Conservation (phyloP, 2,329 filamentous ascomycete species). For the Penicillium frequentans region DNA sequence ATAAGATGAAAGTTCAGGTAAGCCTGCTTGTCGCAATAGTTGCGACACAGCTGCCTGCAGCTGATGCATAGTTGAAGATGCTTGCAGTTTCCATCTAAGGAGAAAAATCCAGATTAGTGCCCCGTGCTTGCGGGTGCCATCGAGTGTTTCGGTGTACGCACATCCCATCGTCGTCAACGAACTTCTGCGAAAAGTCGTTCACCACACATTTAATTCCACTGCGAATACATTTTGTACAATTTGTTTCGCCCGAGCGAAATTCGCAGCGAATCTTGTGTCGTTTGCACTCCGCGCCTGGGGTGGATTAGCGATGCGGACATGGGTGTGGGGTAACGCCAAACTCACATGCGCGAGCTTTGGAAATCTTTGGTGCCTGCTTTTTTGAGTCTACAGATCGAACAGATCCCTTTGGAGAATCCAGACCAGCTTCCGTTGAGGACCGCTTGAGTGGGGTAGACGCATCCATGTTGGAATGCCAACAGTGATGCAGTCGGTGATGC, state of each 20-base stretch:
- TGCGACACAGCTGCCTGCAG: conserved; percentile 48
- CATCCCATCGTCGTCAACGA: conserved; percentile 55
- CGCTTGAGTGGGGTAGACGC: conserved; percentile 34
- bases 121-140: neutral
- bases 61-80: conserved; percentile 42
- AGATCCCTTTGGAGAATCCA: conserved; percentile 31
- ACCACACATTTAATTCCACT: conserved; percentile 54
- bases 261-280: conserved; percentile 58
- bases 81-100: conserved; percentile 47
- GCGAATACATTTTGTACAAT: conserved; percentile 52
- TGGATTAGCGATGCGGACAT: neutral
- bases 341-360: conserved; percentile 45
- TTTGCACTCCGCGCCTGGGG: conserved; percentile 51
- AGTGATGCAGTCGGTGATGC: conserved; percentile 19
- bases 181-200: conserved; percentile 57
- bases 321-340: conserved; percentile 12
- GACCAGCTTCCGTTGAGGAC: conserved; percentile 36
- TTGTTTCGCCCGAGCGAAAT: conserved; percentile 47
- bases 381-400: conserved; percentile 26
- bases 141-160: conserved; percentile 33
- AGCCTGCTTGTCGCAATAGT: conserved; percentile 44
- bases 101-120: neutral
- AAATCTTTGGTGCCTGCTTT: conserved; percentile 34
- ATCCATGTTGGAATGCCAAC: conserved; percentile 16
- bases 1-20: conserved; percentile 44